Conservation (phyloP, 2,329 filamentous ascomycete genomes). For the Laburnicola sp. region DNA sequence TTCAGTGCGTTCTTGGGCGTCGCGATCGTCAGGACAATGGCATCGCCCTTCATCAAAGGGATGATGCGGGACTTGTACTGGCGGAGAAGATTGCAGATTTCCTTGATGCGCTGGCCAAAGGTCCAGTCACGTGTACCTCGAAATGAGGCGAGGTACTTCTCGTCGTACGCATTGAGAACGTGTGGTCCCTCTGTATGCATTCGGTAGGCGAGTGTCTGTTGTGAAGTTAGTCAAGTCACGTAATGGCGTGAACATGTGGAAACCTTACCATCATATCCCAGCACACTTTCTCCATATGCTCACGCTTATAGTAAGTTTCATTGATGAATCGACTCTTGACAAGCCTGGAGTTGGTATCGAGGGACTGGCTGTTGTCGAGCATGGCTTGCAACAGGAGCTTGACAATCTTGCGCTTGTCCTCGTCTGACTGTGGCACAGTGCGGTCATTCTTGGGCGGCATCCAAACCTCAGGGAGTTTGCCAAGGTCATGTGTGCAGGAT, state of each 20-base stretch:
- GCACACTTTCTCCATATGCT: conserved; percentile 13
- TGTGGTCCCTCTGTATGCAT: neutral
- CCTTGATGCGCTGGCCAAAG: neutral
- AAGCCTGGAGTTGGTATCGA: neutral
- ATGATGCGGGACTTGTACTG: neutral
- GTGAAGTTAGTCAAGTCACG: neutral
- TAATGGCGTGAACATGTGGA: neutral
- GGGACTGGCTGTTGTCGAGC: neutral
- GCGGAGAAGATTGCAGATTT: neutral
- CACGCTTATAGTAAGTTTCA: neutral
- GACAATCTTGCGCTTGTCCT: neutral
- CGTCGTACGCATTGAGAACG: neutral
- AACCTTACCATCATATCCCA: conserved; percentile 16
- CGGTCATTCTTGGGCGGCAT: neutral
- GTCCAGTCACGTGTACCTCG: neutral
- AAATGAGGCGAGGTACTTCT: neutral
- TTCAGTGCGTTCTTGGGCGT: neutral
- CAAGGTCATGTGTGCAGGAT: too few relatives aligned
- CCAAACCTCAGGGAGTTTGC: neutral
- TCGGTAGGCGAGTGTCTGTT: neutral
- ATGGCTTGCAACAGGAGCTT: neutral
- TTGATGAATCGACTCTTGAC: neutral
- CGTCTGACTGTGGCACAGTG: neutral
- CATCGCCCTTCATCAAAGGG: neutral
- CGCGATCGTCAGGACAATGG: neutral